Conservation (phyloP, 345 rosid species). For the Eucalyptus decipiens region DNA sequence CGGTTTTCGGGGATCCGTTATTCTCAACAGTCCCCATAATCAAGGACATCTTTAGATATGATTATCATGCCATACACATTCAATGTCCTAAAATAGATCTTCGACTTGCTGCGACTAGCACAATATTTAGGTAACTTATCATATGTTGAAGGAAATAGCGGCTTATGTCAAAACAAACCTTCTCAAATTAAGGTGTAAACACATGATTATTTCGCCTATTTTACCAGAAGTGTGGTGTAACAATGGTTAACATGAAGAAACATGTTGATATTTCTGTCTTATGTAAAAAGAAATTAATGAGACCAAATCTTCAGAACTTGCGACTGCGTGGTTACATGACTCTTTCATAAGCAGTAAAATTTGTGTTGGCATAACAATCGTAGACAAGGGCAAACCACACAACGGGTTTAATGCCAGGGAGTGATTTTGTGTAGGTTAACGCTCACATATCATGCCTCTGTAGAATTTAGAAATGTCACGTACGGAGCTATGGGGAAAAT, state of each 20-base stretch:
- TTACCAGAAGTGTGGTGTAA: not conserved
- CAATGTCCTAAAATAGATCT: not conserved
- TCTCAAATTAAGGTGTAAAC: not conserved
- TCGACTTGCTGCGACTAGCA: not conserved
- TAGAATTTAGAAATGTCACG: not conserved
- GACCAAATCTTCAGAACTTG: not conserved
- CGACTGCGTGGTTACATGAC: not conserved
- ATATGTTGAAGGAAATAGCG: not conserved
- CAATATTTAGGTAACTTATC: not conserved
- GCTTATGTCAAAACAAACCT: not conserved
- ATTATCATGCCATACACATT: not conserved
- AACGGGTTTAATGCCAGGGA: not conserved
- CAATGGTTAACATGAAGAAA: not conserved
- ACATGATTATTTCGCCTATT: not conserved
- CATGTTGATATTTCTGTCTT: not conserved
- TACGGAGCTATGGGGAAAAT: not conserved
- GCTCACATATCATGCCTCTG: not conserved
- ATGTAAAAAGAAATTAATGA: not conserved
- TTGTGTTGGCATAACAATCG: not conserved
- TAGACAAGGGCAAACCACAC: not conserved
- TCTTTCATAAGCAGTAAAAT: not conserved
- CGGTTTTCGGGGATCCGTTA: no score
- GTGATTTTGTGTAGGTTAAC: not conserved
- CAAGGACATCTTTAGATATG: not conserved
- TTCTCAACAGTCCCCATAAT: not conserved